These are phyloP conservation scores for Sistotremastrum niveocremeum DNA, from an alignment of 768 basidiomycete species.

Conservation along the genomic window DNA sequence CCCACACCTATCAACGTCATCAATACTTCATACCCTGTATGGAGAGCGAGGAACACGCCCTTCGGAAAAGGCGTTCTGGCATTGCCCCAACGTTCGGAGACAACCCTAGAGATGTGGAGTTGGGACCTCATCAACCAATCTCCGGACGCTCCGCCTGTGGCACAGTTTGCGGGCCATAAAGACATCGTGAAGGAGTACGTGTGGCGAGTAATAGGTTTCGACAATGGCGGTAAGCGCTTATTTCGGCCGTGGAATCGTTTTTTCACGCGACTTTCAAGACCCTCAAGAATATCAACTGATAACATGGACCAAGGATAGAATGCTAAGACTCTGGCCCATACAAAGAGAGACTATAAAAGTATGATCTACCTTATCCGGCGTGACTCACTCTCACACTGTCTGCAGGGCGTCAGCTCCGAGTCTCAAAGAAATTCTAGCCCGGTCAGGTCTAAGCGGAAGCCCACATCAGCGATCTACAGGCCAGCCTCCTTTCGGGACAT, in stretches of 20 bases:
- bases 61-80: conserved; percentile 84
- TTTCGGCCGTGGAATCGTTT: conserved; percentile 13
- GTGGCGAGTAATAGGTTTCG: conserved; percentile 55
- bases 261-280: conserved; percentile 16
- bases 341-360: conserved; percentile 58
- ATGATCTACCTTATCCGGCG: conserved; percentile 2
- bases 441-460: no score
- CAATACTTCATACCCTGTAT: conserved; percentile 51
- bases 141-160: conserved; percentile 35
- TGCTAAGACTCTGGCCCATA: conserved; percentile 84
- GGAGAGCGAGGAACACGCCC: conserved; percentile 85
- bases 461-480: no score
- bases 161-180: conserved; percentile 74
- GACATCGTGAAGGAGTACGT: conserved; percentile 98
- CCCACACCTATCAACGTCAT: neutral
- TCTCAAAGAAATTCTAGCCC: no score
- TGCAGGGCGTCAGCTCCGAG: no score
- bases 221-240: conserved; percentile 35
- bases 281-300: conserved; percentile 48
- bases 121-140: conserved; percentile 5
- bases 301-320: conserved; percentile 84
- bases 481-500: no score
- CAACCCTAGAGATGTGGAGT: conserved; percentile 49
- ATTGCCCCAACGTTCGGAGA: conserved; percentile 72
- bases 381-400: no score